Conservation (phyloP, 2,329 filamentous ascomycete species). For the Arthroderma sp. region DNA sequence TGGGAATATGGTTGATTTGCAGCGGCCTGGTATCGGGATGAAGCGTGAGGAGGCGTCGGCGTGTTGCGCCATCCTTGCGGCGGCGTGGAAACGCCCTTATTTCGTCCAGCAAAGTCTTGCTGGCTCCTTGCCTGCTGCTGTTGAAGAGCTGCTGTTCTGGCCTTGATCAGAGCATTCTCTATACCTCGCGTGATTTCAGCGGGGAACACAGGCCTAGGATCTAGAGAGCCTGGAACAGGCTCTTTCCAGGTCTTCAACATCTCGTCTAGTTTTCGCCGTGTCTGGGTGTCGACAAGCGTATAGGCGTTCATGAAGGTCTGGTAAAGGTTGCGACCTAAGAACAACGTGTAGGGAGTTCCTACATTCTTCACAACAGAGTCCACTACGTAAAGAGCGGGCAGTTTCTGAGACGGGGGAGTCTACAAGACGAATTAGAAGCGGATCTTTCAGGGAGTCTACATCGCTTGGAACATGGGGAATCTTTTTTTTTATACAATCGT, state of each 20-base stretch:
- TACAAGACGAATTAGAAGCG: constrained; percentile 35
- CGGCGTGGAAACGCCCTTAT: constrained; percentile 39
- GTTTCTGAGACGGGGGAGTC: constrained; percentile 77
- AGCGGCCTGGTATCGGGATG: constrained; percentile 28
- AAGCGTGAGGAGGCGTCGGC: constrained; percentile 53
- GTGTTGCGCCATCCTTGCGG: constrained; percentile 52
- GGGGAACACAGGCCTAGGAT: constrained; percentile 83
- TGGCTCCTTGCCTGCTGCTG: constrained; percentile 39
- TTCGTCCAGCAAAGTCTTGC: constrained; percentile 41
- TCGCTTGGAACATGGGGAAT: not conserved
- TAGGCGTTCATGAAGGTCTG: constrained; percentile 96
- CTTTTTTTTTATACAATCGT: too few species aligned
- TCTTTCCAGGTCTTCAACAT: constrained; percentile 98
- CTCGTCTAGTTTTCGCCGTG: constrained; percentile 85
- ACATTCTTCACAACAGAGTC: constrained; percentile 99
- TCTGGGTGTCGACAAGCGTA: constrained; percentile 67
- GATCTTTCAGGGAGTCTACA: constrained; percentile 1
- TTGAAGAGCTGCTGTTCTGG: constrained; percentile 44
- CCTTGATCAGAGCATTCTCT: constrained; percentile 86
- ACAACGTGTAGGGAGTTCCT: constrained; percentile 90
- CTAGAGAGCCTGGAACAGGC: constrained; percentile 83
- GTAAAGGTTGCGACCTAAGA: constrained; percentile 83
- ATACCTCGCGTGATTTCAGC: constrained; percentile 78
- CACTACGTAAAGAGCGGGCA: constrained; percentile 92
- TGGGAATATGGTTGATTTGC: constrained; percentile 17